Base-by-base conservation (phyloP, 306 rosid genomes). In the Begonia masoniana region DNA sequence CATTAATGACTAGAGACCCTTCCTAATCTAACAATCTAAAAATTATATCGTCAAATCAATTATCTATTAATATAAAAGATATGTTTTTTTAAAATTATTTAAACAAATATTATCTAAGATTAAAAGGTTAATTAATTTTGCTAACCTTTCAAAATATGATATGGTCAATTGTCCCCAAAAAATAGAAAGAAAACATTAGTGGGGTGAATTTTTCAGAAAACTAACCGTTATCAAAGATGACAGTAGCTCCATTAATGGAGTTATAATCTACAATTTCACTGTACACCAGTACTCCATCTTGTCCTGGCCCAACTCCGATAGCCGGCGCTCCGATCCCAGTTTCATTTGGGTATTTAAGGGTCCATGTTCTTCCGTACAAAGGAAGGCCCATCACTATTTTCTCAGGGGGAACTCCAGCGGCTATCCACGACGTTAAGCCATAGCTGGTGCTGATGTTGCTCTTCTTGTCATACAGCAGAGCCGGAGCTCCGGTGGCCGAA, bases 381-480 rank as follows among this genome's bases (percentile, higher is more conserved):
- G 97, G 81, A 7, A 82, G 51, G 0, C 94, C 97, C 79, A 85
- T 78, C 0, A 82, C 95, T 6, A 89, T 54, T 54, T 82, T 82
- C 0, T 39, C 12, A 5, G 73, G 45, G 0, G 85, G 74, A 0
- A 85, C 80, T 2, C 94, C 88, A 0, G 80, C 69, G 6, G 47
- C 10, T 43, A 89, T 74, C 97, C 97, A 89, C 7, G 83, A 85
- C 45, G 64, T 41, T 43, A 85, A 15, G 5, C 94, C 97, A 3
- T 59, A 76, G 0, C 36, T 54, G 0, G 87, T 76, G 15, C 78
- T 85, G 4, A 85, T 21, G 13, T 68, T 72, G 7, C 82, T 75
- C 0, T 61, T 67, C 5, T 73, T 71, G 52, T 82, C 89, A 49
- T 67, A 66, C 0, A 85, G 49, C 1, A 86, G 79, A 0, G 91